These are phyloP conservation scores for Ganoderma lingzhi DNA, from an alignment of 1,284 basidiomycete genomes.

Conservation along the genomic window DNA sequence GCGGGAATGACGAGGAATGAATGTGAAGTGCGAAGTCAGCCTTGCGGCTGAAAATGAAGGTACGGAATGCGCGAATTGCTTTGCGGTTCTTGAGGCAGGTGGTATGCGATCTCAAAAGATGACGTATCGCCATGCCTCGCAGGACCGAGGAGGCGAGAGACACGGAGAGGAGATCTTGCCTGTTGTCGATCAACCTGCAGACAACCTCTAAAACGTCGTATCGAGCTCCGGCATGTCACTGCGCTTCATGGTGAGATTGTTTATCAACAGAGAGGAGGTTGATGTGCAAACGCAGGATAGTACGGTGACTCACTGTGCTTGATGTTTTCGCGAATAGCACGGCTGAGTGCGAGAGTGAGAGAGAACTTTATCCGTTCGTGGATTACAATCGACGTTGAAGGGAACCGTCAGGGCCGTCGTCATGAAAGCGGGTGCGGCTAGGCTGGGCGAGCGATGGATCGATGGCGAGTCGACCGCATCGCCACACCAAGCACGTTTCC, in stretches of 20 bases:
- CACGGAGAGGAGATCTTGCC: background rate
- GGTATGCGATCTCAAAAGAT: background rate
- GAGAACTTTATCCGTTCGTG: no score
- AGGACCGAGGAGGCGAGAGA: background rate
- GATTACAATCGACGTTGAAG: no score
- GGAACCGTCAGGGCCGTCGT: no score
- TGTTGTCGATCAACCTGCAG: background rate
- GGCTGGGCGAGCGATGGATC: no score
- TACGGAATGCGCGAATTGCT: background rate
- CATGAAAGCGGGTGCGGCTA: no score
- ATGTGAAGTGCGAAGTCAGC: background rate
- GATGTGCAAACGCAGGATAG: background rate
- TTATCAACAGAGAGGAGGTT: background rate
- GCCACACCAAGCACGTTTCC: no score
- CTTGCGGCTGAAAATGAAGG: background rate
- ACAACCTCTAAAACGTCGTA: background rate
- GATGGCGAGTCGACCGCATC: no score
- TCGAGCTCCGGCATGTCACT: background rate
- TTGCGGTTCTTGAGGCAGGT: background rate
- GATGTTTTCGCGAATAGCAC: no score
- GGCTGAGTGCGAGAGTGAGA: no score
- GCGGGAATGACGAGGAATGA: background rate
- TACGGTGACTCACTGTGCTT: no score
- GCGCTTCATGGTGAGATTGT: background rate
- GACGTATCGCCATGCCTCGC: background rate